Base-by-base conservation (phyloP, 176 grass and related monocot genomes). In the Luzula sylvatica region DNA sequence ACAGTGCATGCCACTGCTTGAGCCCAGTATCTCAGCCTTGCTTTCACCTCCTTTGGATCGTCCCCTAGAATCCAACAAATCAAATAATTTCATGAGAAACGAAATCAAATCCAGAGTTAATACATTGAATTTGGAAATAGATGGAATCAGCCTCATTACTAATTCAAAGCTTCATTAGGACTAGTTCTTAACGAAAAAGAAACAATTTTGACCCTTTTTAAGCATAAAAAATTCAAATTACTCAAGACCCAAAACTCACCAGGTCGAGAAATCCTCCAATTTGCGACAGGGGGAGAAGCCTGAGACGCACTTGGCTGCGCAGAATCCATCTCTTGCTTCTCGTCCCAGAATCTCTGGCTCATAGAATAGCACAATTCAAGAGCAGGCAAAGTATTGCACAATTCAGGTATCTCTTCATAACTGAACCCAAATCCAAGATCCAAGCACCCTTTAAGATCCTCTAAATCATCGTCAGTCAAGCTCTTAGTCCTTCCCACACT, bases 331-430 rank as follows among this genome's bases (percentile, higher is more conserved):
- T 14, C 30, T 26, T 52, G 52, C 69, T 79, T 73, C 73, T 80
- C 81, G 30, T 86, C 75, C 58, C 70, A 70, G 70, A 86, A 85
- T 46, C 81, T 70, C 53, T 68, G 15, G 3, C 65, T 71, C 75
- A 85, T 80, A 70, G 81, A 85, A 67, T 86, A 80, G 70, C 69
- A 79, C 25, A 86, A 71, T 61, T 80, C 81, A 11, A 86, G 81
- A 1, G 71, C 75, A 1, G 75, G 75, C 5, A 86, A 67, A 55
- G 75, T 86, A 52, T 29, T 54, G 48, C 81, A 67, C 0, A 86
- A 66, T 50, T 41, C 69, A 35, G 81, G 81, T 35, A 86, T 86
- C 65, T 86, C 60, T 25, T 66, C 42, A 71, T 86, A 80, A 0
- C 59, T 42, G 47, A 80, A 86, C 0, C 75, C 81, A 47, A 86